Evolutionary conservation across 345 rosid species (phyloP), one percentile per base, ranked within the genome.

Genomic region (Mercurialis annua): DNA sequence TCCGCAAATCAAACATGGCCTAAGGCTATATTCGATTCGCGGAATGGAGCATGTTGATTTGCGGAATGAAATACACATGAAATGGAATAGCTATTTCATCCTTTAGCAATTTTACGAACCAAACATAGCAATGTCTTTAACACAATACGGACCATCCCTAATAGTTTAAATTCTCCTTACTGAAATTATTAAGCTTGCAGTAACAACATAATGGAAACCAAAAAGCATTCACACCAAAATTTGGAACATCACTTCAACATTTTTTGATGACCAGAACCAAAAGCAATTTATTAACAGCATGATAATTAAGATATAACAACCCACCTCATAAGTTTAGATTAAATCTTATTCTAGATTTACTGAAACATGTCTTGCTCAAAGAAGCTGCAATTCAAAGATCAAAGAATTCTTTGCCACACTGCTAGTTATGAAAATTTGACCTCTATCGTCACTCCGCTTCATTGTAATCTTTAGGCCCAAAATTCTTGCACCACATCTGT

Each of bases 401-500:
- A 33, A 47, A 14, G 42, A n/a, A 47, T 43, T 51, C 18, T 58
- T 72, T 62, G 62, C 56, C 77, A 46, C 1, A 43, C 30, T 33
- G 64, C 49, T 60, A 63, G n/a, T 47, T 48, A 15, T 23, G n/a
- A 1, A 42, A 34, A 20, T 1, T 40, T 34, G 51, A 27, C 15
- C 51, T 59, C 67, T 26, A 42, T 12, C 2, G 0, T 76, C 38
- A 71, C 61, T 76, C 29, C 40, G 67, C 56, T 6, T 76, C 69
- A 33, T 76, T 71, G 69, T 88, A 88, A 63, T 91, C 99, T 69
- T 94, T 91, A 29, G 82, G 80, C 70, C 99, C 98, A 73, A 91
- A 94, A 78, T 94, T 94, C 84, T 94, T 94, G 93, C 98, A 94
- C 99, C 99, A 94, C 0, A 94, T 76, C 81, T 94, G 99, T 10